These are phyloP conservation scores for Wickerhamiella bombiphila DNA, from an alignment of 805 yeast species.

Conservation along the genomic window DNA sequence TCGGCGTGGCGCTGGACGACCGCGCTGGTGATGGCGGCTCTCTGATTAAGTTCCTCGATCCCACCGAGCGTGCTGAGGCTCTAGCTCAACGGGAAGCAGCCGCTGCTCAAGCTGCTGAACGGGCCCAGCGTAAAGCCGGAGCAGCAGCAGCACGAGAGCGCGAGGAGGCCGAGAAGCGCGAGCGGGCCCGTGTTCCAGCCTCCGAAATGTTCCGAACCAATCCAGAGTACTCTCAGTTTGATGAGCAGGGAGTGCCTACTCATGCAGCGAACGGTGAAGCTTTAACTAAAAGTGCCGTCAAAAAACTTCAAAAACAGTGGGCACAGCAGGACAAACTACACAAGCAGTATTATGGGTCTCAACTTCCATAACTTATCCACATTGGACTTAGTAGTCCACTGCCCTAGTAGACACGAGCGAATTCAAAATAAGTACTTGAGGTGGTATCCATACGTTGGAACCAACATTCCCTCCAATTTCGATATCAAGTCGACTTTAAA, in stretches of 20 bases:
- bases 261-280: slow-evolving; percentile 58
- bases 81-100: slow-evolving; percentile 42
- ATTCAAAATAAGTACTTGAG: no score
- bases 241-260: slow-evolving; percentile 70
- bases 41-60: slow-evolving; percentile 63
- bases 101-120: slow-evolving; percentile 37
- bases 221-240: slow-evolving; percentile 61
- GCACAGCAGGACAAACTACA: slow-evolving; percentile 73
- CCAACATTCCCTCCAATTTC: no score
- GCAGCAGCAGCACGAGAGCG: slow-evolving; percentile 14
- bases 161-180: slow-evolving; percentile 46
- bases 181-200: slow-evolving; percentile 60
- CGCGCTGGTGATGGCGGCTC: slow-evolving; percentile 67
- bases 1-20: slow-evolving; percentile 82
- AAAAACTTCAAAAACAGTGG: slow-evolving; percentile 66
- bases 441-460: no score
- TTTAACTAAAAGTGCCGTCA: slow-evolving; percentile 67
- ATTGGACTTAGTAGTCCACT: no score
- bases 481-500: not conserved
- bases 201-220: slow-evolving; percentile 42
- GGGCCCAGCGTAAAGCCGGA: slow-evolving; percentile 40
- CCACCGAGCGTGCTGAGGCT: slow-evolving; percentile 52
- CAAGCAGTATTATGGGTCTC: slow-evolving; percentile 39
- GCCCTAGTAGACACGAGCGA: no score
- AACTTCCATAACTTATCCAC: no score